Percentiles rank a stretch among this genome's conserved stretches.
phyloP scores from a whole-genome alignment of 2,329 filamentous ascomycete genomes.

The Conoideocrella luteorostrata region DNA sequence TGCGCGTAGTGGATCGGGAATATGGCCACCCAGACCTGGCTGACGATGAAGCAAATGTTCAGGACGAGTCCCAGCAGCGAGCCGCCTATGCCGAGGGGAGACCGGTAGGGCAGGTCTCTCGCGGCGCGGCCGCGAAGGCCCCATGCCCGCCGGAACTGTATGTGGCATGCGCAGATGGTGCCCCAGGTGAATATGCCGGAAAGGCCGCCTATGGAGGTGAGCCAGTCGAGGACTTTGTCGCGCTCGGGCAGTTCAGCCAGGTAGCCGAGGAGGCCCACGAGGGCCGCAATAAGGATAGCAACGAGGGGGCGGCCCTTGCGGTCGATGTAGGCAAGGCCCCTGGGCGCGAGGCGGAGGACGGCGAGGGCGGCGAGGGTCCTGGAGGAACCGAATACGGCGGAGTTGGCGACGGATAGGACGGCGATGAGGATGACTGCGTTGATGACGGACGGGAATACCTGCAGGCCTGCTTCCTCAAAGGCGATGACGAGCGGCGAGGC shows the following conservation, averaged over 20 bases:
- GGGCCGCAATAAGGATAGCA: conserved; percentile 57
- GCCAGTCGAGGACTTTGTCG: conserved; percentile 64
- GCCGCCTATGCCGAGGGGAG: background rate
- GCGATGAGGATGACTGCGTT: conserved; percentile 58
- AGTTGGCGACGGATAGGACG: conserved; percentile 60
- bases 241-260: conserved; percentile 54
- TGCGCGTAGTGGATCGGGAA: background rate
- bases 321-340: conserved; percentile 54
- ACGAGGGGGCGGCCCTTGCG: conserved; percentile 67
- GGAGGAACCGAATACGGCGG: conserved; percentile 79
- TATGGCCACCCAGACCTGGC: conserved; percentile 4
- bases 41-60: background rate
- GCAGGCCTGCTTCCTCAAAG: conserved; percentile 9
- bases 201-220: conserved; percentile 65
- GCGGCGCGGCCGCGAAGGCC: background rate
- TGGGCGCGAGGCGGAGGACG: conserved; percentile 61
- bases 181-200: conserved; percentile 68
- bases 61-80: conserved; percentile 5
- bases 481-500: conserved; percentile 12
- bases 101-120: background rate
- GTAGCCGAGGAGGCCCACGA: conserved; percentile 64
- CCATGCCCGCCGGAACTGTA: conserved; percentile 58
- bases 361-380: conserved; percentile 77
- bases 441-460: conserved; percentile 8
- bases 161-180: conserved; percentile 72